These are phyloP conservation scores for Vitis hybrid DNA, from an alignment of 177 flowering plant genomes.

Conservation along the genomic window DNA sequence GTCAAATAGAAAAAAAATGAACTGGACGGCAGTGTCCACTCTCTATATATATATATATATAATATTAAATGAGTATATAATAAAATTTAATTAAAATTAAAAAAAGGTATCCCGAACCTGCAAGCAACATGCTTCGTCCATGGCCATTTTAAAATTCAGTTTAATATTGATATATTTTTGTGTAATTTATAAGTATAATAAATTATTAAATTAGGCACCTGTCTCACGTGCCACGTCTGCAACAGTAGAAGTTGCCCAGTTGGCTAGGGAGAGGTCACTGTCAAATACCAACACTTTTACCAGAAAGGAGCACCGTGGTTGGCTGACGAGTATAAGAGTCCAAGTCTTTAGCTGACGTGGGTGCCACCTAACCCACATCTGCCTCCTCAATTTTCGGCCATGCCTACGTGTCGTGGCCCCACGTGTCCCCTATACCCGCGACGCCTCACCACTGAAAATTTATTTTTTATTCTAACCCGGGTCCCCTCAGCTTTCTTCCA, in stretches of 20 bases:
- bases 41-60: no score
- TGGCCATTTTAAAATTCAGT: no score
- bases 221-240: slow-evolving; percentile 20
- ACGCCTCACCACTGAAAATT: slow-evolving; percentile 14
- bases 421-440: slow-evolving; percentile 33
- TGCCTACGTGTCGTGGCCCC: slow-evolving; percentile 35
- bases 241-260: slow-evolving; percentile 23
- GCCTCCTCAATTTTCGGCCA: slow-evolving; percentile 21
- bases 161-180: no score
- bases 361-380: slow-evolving; percentile 40
- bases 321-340: slow-evolving; percentile 23
- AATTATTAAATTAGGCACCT: slow-evolving; percentile 10
- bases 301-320: slow-evolving; percentile 36
- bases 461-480: background rate
- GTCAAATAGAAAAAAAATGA: no score
- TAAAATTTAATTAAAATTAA: no score
- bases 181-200: no score
- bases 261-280: slow-evolving; percentile 39
- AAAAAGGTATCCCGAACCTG: no score
- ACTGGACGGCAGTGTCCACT: no score
- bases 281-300: slow-evolving; percentile 41
- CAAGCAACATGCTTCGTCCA: no score
- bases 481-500: slow-evolving; percentile 1
- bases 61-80: no score
- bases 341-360: slow-evolving; percentile 44